Conservation (phyloP, 2,329 filamentous ascomycete genomes). For the Venturia oleaginea region DNA sequence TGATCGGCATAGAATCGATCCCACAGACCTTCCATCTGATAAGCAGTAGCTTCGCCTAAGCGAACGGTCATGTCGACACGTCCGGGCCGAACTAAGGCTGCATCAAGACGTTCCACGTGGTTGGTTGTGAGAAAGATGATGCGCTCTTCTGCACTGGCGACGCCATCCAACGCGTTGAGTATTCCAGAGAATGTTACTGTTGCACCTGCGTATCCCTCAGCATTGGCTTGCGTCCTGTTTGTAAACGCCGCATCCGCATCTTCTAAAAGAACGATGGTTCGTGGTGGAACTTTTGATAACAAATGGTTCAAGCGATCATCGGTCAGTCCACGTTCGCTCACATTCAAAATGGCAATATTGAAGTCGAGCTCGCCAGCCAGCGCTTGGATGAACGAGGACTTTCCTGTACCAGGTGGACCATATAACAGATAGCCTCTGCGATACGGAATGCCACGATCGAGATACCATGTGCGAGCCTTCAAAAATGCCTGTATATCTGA, state of each 20-base stretch:
- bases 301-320: slow-evolving; percentile 83
- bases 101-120: slow-evolving; percentile 80
- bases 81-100: slow-evolving; percentile 81
- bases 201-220: slow-evolving; percentile 76
- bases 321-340: slow-evolving; percentile 81
- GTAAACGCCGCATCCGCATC: slow-evolving; percentile 87
- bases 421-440: slow-evolving; percentile 81
- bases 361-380: slow-evolving; percentile 88
- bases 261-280: slow-evolving; percentile 76
- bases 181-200: slow-evolving; percentile 92
- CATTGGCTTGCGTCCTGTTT: slow-evolving; percentile 66
- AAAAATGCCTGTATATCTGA: slow-evolving; percentile 78
- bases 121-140: slow-evolving; percentile 94
- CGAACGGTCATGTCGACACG: slow-evolving; percentile 88
- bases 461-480: slow-evolving; percentile 72
- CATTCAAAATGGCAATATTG: slow-evolving; percentile 83
- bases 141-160: slow-evolving; percentile 90
- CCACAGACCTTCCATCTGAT: slow-evolving; percentile 84
- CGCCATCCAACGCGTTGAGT: slow-evolving; percentile 63
- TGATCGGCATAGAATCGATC: slow-evolving; percentile 87
- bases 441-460: slow-evolving; percentile 90
- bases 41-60: slow-evolving; percentile 76
- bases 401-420: slow-evolving; percentile 83
- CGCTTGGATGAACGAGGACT: slow-evolving; percentile 93
- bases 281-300: slow-evolving; percentile 72